A percentile compares a stretch with the other conserved stretches of the same genome.
These are phyloP conservation scores for Blastobotrys attinorum DNA, from an alignment of 805 yeast species.

Conservation along the genomic window DNA sequence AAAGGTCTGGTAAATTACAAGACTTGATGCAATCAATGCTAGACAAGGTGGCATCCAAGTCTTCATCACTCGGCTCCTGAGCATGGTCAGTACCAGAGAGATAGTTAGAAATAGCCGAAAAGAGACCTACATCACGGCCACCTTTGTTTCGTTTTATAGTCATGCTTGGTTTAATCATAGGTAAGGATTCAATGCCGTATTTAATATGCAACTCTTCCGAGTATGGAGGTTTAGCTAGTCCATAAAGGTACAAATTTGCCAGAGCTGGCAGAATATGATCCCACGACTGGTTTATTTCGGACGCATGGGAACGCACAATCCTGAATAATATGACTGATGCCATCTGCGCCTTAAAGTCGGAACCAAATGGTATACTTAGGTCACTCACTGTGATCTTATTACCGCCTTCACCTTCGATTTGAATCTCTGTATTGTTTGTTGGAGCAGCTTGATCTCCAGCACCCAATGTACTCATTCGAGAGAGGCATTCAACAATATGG, in stretches of 20 bases:
- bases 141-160: slow-evolving; percentile 53
- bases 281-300: slow-evolving; percentile 52
- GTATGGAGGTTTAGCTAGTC: slow-evolving; percentile 31
- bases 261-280: slow-evolving; percentile 48
- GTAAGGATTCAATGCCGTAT: slow-evolving; percentile 27
- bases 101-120: slow-evolving; percentile 87
- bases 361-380: slow-evolving; percentile 74
- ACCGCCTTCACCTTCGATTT: slow-evolving; percentile 46
- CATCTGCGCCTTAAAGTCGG: slow-evolving; percentile 85
- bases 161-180: slow-evolving; percentile 58
- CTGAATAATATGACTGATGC: slow-evolving; percentile 81
- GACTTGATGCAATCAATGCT: slow-evolving; percentile 78
- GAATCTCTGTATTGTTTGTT: slow-evolving; percentile 27
- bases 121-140: slow-evolving; percentile 64
- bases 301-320: slow-evolving; percentile 48
- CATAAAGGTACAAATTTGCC: slow-evolving; percentile 60
- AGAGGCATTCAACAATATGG: slow-evolving; percentile 54
- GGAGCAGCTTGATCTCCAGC: slow-evolving; percentile 31
- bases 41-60: slow-evolving; percentile 75
- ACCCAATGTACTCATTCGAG: slow-evolving; percentile 61
- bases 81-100: slow-evolving; percentile 82
- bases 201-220: background rate
- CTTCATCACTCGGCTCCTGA: slow-evolving; percentile 89
- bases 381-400: slow-evolving; percentile 66
- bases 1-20: slow-evolving; percentile 49